Percentiles rank a stretch among this genome's conserved stretches.
phyloP scores from a whole-genome alignment of 257 asterid genomes.

The Gentiana macrophylla region DNA sequence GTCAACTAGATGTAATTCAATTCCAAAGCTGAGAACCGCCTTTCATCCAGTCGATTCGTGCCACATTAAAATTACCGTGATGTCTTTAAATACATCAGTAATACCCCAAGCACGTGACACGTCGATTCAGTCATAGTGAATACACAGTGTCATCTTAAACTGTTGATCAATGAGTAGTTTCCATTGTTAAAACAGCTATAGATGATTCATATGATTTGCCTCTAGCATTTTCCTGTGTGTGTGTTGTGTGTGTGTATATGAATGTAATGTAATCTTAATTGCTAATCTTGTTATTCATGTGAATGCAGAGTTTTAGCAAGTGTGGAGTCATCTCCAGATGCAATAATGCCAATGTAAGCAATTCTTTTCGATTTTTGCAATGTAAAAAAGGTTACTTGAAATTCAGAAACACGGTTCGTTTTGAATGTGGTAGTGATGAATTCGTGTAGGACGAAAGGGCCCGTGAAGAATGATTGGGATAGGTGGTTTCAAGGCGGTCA shows the following conservation, averaged over 20 bases:
- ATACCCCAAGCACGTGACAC: too few relatives aligned
- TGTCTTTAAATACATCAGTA: too few relatives aligned
- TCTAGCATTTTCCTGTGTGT: too few relatives aligned
- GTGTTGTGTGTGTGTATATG: too few relatives aligned
- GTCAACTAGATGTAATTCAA: background rate
- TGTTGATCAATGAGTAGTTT: too few relatives aligned
- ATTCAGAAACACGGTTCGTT: background rate
- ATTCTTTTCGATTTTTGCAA: background rate
- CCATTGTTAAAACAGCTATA: too few relatives aligned
- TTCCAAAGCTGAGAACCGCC: background rate
- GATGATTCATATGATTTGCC: too few relatives aligned
- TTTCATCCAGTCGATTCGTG: too few relatives aligned
- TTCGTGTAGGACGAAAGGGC: conserved; percentile 58
- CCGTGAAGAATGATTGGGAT: conserved; percentile 62
- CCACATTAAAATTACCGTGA: too few relatives aligned
- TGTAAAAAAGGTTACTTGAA: background rate
- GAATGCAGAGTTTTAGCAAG: conserved; percentile 42
- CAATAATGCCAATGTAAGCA: conserved; percentile 67
- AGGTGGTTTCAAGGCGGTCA: conserved; percentile 90
- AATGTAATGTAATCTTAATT: too few relatives aligned
- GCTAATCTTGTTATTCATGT: background rate
- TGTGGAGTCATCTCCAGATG: conserved; percentile 60
- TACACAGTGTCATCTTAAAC: too few relatives aligned
- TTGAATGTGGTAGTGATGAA: background rate
- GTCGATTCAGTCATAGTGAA: too few relatives aligned